Base-by-base conservation (phyloP, 208 protist genomes). In the Crithidia bombi region DNA sequence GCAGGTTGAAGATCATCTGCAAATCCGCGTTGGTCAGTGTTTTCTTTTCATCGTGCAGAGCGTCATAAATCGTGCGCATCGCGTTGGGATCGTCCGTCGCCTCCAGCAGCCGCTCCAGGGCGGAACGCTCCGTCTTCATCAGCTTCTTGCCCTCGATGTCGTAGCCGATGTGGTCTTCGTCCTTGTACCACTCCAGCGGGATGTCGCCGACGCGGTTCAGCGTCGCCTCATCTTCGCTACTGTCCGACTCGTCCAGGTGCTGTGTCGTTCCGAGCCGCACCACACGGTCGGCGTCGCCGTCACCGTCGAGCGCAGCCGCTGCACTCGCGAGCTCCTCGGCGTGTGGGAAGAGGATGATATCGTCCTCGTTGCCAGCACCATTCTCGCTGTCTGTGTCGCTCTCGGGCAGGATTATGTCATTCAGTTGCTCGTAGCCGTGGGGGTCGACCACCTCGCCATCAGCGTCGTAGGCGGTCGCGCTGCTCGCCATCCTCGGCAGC, bases 101-200 rank as follows among this genome's bases (percentile, higher is more conserved):
- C 71, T 92, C 90, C n/a, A 98, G 79, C 39, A 98, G 83, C 43
- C 92, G 78, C 66, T 97, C 90, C 52, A 98, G 77, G 4, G 93
- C 93, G 25, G 89, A 89, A 19, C 87, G 81, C 69, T 93, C 84
- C 54, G 80, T 83, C 75, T 96, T 95, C 83, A 96, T 83, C 5
- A 98, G 79, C 65, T 92, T 95, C 43, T 93, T 90, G 14, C 96
- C 96, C 57, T 97, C 87, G 51, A 96, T 67, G 69, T 97, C 94
- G 81, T 98, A 98, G 47, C 96, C 96, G 46, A 93, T 89, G 76
- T 98, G 96, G 19, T 84, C 62, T 64, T 98, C 92, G 47, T 97
- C 96, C 74, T 96, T 92, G 81, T 98, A 98, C 96, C 96, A 98
- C 82, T 95, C 92, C 32, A 98, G 66, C 25, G 96, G 96, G 46